Percentiles rank a stretch among this genome's conserved stretches.
Evolutionary conservation across 192 early-diverging fungal genomes (phyloP).

Genomic region (Phlyctochytrium planicorne): DNA sequence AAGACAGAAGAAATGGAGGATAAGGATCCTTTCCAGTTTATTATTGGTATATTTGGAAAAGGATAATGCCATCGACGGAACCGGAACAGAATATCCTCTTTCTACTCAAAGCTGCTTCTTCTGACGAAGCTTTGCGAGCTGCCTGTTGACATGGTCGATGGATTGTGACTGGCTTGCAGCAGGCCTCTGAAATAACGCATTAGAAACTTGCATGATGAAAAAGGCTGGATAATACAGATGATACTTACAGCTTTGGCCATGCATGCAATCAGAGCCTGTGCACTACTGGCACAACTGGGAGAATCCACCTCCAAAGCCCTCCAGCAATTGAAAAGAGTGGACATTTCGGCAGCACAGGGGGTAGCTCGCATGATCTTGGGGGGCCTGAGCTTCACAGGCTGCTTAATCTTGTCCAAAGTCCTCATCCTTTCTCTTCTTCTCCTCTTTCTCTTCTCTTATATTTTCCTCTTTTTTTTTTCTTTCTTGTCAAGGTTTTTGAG

Average conservation of each 20-base stretch:
- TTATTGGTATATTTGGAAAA: neutral
- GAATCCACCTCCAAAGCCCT: conserved; percentile 28
- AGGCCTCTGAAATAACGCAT: neutral
- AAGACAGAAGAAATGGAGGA: neutral
- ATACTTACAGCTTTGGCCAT: conserved; percentile 16
- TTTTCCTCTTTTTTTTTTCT: too few relatives aligned
- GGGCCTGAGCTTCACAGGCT: conserved; percentile 35
- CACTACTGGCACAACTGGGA: conserved; percentile 12
- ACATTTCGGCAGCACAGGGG: conserved; percentile 41
- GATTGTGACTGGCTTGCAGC: conserved; percentile 6
- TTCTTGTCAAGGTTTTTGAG: too few relatives aligned
- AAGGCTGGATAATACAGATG: neutral
- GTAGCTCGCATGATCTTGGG: conserved; percentile 39
- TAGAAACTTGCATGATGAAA: neutral
- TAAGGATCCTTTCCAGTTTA: too few relatives aligned
- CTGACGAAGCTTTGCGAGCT: conserved; percentile 17
- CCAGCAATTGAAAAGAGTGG: conserved; percentile 52
- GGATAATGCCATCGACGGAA: too few relatives aligned
- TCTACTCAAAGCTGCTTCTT: conserved; percentile 18
- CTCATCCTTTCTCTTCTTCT: too few relatives aligned
- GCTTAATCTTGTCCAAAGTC: conserved; percentile 21
- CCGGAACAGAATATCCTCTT: too few relatives aligned
- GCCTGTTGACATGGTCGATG: conserved; percentile 14
- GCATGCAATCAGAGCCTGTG: conserved; percentile 15
- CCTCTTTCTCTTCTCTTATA: too few relatives aligned